Evolutionary conservation across 2,329 filamentous ascomycete genomes (phyloP).

Genomic region (Cyphellophora europaea): DNA sequence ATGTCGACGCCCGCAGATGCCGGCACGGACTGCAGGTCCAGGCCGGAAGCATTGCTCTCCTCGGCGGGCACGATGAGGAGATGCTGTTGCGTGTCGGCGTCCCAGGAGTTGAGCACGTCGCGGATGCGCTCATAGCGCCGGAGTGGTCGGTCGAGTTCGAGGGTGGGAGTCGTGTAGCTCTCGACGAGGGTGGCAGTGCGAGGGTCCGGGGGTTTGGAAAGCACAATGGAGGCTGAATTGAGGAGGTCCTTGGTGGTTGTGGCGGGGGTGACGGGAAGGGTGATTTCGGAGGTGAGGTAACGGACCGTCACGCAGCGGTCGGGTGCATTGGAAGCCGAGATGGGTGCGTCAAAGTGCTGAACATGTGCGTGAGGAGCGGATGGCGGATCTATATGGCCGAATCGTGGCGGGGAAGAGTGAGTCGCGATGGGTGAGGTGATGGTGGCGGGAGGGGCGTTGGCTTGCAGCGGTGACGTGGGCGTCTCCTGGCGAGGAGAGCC

Average conservation of each 20-base stretch:
- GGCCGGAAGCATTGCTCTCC: constrained; percentile 25
- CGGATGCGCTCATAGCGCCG: constrained; percentile 78
- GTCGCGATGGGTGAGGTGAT: neutral
- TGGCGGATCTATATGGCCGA: too few relatives aligned
- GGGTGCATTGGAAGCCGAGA: constrained; percentile 70
- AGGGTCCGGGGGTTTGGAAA: constrained; percentile 56
- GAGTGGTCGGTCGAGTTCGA: constrained; percentile 73
- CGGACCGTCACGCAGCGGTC: constrained; percentile 66
- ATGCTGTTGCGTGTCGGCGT: constrained; percentile 66
- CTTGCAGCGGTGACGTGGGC: neutral
- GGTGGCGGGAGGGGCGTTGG: neutral
- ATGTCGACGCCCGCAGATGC: constrained; percentile 55
- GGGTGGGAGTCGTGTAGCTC: constrained; percentile 51
- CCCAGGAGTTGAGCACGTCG: constrained; percentile 90
- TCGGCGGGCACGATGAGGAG: constrained; percentile 56
- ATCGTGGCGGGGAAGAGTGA: too few relatives aligned
- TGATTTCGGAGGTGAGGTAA: constrained; percentile 59
- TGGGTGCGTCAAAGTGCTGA: constrained; percentile 55
- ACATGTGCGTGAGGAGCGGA: neutral
- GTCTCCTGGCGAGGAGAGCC: too few relatives aligned
- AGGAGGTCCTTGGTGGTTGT: constrained; percentile 70
- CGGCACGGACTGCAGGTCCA: constrained; percentile 58
- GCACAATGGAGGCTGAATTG: constrained; percentile 52
- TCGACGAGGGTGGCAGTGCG: constrained; percentile 66
- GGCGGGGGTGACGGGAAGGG: constrained; percentile 61